phyloP scores from a whole-genome alignment of 1,284 basidiomycete species.

The Grifola frondosa region DNA sequence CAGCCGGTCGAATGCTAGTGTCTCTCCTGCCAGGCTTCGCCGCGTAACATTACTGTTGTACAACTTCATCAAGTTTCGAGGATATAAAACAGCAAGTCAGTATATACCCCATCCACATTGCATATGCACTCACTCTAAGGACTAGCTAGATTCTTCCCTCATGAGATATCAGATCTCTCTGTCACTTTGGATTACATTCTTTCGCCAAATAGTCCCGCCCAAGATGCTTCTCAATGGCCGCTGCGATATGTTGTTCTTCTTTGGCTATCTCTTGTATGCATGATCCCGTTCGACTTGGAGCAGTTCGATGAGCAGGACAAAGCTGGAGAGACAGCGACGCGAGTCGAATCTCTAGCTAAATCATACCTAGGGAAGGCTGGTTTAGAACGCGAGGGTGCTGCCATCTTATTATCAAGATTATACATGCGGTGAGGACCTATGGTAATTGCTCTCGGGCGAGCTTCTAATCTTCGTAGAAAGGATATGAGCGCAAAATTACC shows the following conservation, averaged over 20 bases:
- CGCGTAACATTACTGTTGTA: conserved; percentile 73
- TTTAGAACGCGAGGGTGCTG: conserved; percentile 80
- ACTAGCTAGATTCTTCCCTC: conserved; percentile 89
- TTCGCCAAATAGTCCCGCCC: conserved; percentile 44
- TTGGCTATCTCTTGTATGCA: conserved; percentile 93
- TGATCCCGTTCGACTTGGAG: conserved; percentile 89
- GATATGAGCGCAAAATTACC: conserved; percentile 54
- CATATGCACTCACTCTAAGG: conserved; percentile 11
- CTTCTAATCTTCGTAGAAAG: conserved; percentile 45
- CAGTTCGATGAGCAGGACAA: conserved; percentile 71
- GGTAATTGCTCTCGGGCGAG: too few relatives aligned
- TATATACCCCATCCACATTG: conserved; percentile 41
- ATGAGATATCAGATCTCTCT: conserved; percentile 80
- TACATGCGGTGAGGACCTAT: conserved; percentile 63
- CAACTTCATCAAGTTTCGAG: conserved; percentile 85
- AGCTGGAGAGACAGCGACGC: conserved; percentile 48
- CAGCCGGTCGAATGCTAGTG: conserved; percentile 32
- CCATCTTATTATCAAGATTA: conserved; percentile 67
- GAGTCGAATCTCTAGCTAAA: conserved; percentile 63
- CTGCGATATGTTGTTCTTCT: conserved; percentile 83
- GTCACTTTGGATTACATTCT: conserved; percentile 72
- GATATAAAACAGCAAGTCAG: conserved; percentile 92
- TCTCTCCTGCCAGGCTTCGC: conserved; percentile 45
- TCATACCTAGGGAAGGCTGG: conserved; percentile 67
- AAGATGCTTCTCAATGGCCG: conserved; percentile 64